Evolutionary conservation across 805 yeast genomes (phyloP).

Genomic region (Kodamaea fukazawae): DNA sequence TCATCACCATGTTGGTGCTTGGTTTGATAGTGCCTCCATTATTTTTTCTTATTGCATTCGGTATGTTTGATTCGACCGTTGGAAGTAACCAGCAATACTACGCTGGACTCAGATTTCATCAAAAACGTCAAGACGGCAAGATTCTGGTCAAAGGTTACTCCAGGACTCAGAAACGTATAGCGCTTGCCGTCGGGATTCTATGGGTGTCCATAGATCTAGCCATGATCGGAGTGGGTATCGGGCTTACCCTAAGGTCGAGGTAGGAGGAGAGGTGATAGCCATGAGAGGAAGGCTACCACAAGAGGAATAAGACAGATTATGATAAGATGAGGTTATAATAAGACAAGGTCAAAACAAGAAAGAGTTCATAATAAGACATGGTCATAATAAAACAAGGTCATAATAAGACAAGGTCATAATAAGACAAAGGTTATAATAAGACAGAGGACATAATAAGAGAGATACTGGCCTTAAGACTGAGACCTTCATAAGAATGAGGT

Average conservation of each 20-base stretch:
- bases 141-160: slow-evolving; percentile 17
- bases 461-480: too few species aligned
- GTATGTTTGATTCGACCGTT: slow-evolving; percentile 30
- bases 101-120: slow-evolving; percentile 17
- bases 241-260: slow-evolving; percentile 21
- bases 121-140: slow-evolving; percentile 8
- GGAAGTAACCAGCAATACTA: slow-evolving; percentile 18
- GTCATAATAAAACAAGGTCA: too few species aligned
- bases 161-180: slow-evolving; percentile 29
- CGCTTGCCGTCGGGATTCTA: slow-evolving; percentile 29
- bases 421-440: too few species aligned
- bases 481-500: too few species aligned
- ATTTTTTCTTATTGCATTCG: slow-evolving; percentile 34
- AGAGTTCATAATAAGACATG: too few species aligned
- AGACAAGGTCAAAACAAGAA: too few species aligned
- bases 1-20: slow-evolving; percentile 23
- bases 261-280: too few species aligned
- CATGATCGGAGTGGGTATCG: slow-evolving; percentile 41
- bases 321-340: too few species aligned
- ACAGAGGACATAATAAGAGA: too few species aligned
- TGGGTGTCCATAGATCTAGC: slow-evolving; percentile 35
- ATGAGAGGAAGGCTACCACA: too few species aligned
- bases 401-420: too few species aligned
- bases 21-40: slow-evolving; percentile 39
- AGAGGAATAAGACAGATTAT: too few species aligned